Conservation (phyloP, 2,329 filamentous ascomycete species). For the Aspergillus aculeatus region DNA sequence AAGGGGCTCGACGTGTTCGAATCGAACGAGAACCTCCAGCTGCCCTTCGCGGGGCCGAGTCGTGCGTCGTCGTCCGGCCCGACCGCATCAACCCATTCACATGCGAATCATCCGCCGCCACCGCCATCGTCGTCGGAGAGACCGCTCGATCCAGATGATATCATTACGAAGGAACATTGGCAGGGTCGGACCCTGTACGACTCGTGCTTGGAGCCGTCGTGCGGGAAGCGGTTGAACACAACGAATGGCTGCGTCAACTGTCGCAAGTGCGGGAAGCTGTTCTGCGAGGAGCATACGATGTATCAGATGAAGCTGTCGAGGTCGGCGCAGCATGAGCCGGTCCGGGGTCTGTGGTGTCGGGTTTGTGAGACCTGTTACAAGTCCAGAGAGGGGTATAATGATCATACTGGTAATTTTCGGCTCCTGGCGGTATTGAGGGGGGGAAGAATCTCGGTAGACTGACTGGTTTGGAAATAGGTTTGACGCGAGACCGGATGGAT, state of each 20-base stretch:
- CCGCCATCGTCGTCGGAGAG: slow-evolving; percentile 8
- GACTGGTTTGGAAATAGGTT: slow-evolving; percentile 41
- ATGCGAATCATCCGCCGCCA: slow-evolving; percentile 31
- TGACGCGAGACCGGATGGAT: slow-evolving; percentile 69
- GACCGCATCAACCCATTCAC: slow-evolving; percentile 21
- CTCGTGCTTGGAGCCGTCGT: slow-evolving; percentile 81
- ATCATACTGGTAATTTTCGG: slow-evolving; percentile 60
- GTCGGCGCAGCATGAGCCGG: slow-evolving; percentile 83
- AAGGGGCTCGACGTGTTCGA: slow-evolving; percentile 92
- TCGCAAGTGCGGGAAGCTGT: slow-evolving; percentile 85
- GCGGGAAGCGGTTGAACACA: slow-evolving; percentile 74
- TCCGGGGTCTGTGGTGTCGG: slow-evolving; percentile 86
- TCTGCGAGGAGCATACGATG: slow-evolving; percentile 98
- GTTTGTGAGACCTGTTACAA: slow-evolving; percentile 99
- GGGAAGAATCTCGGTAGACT: neutral
- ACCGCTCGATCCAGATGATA: slow-evolving; percentile 75
- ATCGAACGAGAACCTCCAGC: slow-evolving; percentile 69
- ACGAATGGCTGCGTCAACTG: slow-evolving; percentile 88
- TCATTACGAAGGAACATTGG: slow-evolving; percentile 88
- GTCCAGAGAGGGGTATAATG: slow-evolving; percentile 91
- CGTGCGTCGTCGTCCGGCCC: slow-evolving; percentile 25
- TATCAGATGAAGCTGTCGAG: slow-evolving; percentile 98
- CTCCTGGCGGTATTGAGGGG: neutral
- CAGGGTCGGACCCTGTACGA: slow-evolving; percentile 74
- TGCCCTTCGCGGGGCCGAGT: slow-evolving; percentile 37